Evolutionary conservation across 1,284 basidiomycete genomes (phyloP).

Genomic region (Bjerkandera adusta): DNA sequence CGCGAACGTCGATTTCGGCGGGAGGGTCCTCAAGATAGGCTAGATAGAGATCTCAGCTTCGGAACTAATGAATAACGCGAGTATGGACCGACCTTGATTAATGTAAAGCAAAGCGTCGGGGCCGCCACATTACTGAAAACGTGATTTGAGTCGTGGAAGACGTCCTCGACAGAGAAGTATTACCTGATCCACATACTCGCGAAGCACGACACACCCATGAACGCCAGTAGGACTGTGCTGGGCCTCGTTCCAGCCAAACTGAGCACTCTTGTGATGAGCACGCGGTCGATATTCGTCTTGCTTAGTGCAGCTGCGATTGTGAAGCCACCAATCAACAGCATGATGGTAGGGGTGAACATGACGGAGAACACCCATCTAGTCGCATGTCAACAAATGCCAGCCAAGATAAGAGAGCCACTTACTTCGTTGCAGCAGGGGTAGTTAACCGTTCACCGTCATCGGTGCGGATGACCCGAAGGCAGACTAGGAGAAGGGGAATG

Average conservation of each 20-base stretch:
- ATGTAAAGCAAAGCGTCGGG: constrained; percentile 96
- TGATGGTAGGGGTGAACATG: constrained; percentile 93
- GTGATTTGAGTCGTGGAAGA: constrained; percentile 17
- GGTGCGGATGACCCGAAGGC: constrained; percentile 74
- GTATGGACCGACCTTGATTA: constrained; percentile 72
- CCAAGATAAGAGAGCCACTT: constrained; percentile 29
- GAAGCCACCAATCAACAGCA: constrained; percentile 97
- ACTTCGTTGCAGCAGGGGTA: constrained; percentile 83
- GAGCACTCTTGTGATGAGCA: constrained; percentile 91
- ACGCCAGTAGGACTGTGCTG: constrained; percentile 84
- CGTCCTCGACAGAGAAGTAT: constrained; percentile 28
- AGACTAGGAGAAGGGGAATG: constrained; percentile 90
- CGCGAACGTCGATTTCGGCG: constrained; percentile 84
- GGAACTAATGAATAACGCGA: background rate
- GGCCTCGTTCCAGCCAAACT: constrained; percentile 89
- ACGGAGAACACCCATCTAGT: constrained; percentile 70
- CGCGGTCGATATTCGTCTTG: constrained; percentile 96
- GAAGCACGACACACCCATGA: constrained; percentile 97
- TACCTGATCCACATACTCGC: constrained; percentile 99
- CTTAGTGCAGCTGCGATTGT: constrained; percentile 96
- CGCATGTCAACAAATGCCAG: constrained; percentile 3
- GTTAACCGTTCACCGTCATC: constrained; percentile 54
- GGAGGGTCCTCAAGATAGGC: constrained; percentile 93
- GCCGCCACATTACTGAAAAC: constrained; percentile 87
- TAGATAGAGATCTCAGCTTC: constrained; percentile 31